Percentiles rank a stretch among this genome's conserved stretches.
These are phyloP conservation scores for Crucibulum laeve DNA, from an alignment of 768 basidiomycete species.

Conservation along the genomic window DNA sequence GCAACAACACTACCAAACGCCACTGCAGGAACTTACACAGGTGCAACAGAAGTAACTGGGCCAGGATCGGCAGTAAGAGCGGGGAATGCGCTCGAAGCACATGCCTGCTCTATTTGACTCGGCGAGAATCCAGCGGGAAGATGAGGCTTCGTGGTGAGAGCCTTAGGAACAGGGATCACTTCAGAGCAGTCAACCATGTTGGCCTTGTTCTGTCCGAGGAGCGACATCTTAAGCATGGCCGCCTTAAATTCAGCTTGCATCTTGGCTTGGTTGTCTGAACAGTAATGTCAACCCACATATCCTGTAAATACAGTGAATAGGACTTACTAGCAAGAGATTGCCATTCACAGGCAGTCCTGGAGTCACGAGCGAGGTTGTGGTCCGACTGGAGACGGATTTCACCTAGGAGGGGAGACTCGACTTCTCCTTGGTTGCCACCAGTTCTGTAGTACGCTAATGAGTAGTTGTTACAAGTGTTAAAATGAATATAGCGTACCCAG, in stretches of 20 bases:
- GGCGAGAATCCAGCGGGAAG: slow-evolving; percentile 1
- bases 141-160: slow-evolving; percentile 3
- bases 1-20: too few species aligned
- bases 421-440: slow-evolving; percentile 32
- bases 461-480: background rate
- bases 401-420: slow-evolving; percentile 31
- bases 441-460: slow-evolving; percentile 16
- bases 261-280: slow-evolving; percentile 24
- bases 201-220: slow-evolving; percentile 34
- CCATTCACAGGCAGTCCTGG: slow-evolving; percentile 42
- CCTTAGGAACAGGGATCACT: slow-evolving; percentile 7
- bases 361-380: slow-evolving; percentile 27
- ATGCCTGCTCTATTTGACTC: slow-evolving; percentile 5
- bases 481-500: background rate
- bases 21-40: background rate
- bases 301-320: background rate
- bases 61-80: slow-evolving; percentile 2
- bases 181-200: slow-evolving; percentile 13
- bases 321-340: slow-evolving; percentile 34
- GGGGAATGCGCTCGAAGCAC: slow-evolving; percentile 7
- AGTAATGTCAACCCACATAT: too few species aligned
- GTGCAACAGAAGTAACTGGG: background rate
- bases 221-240: slow-evolving; percentile 38
- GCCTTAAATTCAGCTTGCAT: slow-evolving; percentile 29
- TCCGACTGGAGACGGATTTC: slow-evolving; percentile 44